phyloP scores from a whole-genome alignment of 2,329 filamentous ascomycete species.

The Simplicillium aogashimaense region DNA sequence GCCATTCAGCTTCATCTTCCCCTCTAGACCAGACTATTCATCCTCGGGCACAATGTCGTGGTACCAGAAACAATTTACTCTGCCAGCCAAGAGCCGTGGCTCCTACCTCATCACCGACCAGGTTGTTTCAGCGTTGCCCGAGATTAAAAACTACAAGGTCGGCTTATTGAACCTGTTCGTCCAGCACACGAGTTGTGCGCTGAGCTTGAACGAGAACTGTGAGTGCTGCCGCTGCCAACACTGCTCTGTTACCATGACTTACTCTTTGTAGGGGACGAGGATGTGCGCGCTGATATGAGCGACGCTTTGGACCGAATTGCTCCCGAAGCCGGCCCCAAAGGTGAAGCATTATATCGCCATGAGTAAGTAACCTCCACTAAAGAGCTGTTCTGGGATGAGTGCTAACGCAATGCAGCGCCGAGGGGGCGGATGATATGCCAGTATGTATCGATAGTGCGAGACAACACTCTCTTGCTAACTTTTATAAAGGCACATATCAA shows the following conservation, averaged over 20 bases:
- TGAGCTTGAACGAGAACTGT: conserved; percentile 89
- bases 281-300: conserved; percentile 89
- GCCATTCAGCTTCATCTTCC: conserved; percentile 29
- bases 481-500: conserved; percentile 73
- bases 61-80: conserved; percentile 76
- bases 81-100: conserved; percentile 68
- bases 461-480: neutral
- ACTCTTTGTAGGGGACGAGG: conserved; percentile 37
- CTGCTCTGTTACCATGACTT: neutral
- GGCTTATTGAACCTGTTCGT: conserved; percentile 84
- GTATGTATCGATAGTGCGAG: conserved; percentile 28
- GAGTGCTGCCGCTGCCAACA: conserved; percentile 40
- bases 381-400: neutral
- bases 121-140: conserved; percentile 61
- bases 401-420: conserved; percentile 41
- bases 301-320: conserved; percentile 87
- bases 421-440: conserved; percentile 92
- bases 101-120: conserved; percentile 83
- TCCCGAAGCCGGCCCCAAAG: conserved; percentile 63
- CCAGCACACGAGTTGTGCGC: conserved; percentile 87
- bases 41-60: conserved; percentile 50
- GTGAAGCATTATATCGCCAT: conserved; percentile 72
- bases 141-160: conserved; percentile 74
- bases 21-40: conserved; percentile 17
- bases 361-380: conserved; percentile 17